Base-by-base conservation (phyloP, 345 rosid genomes). In the Ceriops decandra region DNA sequence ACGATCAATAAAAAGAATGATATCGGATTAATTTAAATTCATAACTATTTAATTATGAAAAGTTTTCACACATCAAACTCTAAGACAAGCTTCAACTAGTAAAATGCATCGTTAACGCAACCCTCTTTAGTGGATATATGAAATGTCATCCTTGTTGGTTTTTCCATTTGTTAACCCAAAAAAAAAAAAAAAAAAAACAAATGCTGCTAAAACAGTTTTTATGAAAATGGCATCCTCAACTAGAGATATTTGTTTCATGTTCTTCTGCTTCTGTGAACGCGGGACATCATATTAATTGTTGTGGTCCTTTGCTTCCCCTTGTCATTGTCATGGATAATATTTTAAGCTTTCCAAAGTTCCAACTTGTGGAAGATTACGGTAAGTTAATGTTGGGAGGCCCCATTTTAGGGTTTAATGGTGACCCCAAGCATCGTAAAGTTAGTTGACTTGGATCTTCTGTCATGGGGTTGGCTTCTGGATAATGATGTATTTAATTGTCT, bases 331-430 rank as follows among this genome's bases (percentile, higher is more conserved):
- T 75, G 59, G 42, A 53, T 68, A 67, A 53, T 60, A 57, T 19
- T 61, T 19, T 68, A 72, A 57, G 69, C 69, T 74, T 70, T 70
- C 54, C 49, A 20, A 56, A 74, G 75, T 58, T 68, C 62, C 52
- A 60, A 38, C 66, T 24, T 38, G 66, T 46, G 75, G 52, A 64
- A 78, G 76, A 67, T 66, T 78, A 58, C 54, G 70, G 51, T 16
- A 22, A 68, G 52, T 51, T 16, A 53, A 69, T 35, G 56, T 0
- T 26, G 0, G 74, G 74, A 64, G 57, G 2, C 69, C 68, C 63
- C 42, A 33, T 1, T 1, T 0, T 5, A 21, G 46, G 72, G n/a
- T 6, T 31, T 60, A 21, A 24, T 33, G 24, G 26, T 33, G 36
- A 17, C 60, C 65, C 17, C 65, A 31, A 22, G 22, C 51, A 13